Base-by-base conservation (phyloP, 805 yeast species). In the Blastobotrys robertii region DNA sequence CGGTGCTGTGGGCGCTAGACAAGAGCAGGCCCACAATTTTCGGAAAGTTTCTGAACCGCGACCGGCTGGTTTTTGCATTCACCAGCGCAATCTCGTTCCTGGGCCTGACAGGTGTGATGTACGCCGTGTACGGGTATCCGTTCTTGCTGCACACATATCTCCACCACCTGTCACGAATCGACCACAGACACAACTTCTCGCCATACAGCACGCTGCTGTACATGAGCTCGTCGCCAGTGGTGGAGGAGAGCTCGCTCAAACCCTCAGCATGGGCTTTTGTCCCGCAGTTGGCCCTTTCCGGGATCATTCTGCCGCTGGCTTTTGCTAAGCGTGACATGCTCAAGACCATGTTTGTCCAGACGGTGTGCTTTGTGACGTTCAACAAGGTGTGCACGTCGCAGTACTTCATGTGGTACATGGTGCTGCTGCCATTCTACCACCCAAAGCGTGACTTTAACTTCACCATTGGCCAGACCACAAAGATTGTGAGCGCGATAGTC, bases 161-260 rank as follows among this genome's bases (percentile, higher is more conserved):
- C 3, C 88, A 90, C 58, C 98, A 90, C 60, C 64, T 90, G 34
- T 68, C 75, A 7, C 69, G 98, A 47, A 62, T 85, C 3, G 98
- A 92, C 60, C 98, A 92, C 61, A 75, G 98, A 38, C 98, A 92
- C 63, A 92, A 92, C 62, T 92, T 92, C 58, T 84, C 95, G 3
- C 68, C 88, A 2, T 92, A 88, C 73, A 84, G 88, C 59, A 66
- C 85, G 9, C 66, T 80, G 15, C 65, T 92, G 34, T 67, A 67
- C 49, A 59, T 62, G 50, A 53, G 63, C n/a, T 58, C 61, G 10
- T 51, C 57, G 8, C 62, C 60, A n/a, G 48, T 45, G n/a, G 51
- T 48, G 86, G 50, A 38, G 82, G 4, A 96, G 95, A 2, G 96
- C 3, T 15, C 32, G 15, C 29, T 38, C 8, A 63, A 62, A 44